Evolutionary conservation across 78 protist species (phyloP).

Genomic region (Carpediemonas membranifera): DNA sequence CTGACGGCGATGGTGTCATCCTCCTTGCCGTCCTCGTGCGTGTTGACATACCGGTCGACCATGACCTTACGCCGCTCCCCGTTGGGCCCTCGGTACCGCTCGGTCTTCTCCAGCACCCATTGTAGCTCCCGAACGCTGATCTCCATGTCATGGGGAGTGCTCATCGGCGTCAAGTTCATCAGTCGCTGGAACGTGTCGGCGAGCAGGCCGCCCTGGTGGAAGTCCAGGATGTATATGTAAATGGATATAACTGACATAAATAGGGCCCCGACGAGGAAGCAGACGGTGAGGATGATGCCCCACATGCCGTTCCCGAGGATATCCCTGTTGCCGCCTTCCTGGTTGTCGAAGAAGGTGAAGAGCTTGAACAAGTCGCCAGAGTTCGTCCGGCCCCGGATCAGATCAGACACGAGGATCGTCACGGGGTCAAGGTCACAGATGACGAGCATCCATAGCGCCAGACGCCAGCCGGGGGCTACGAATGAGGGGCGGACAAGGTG

Average conservation of each 20-base stretch:
- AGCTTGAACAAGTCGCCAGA: slow-evolving; percentile 16
- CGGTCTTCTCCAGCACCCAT: not conserved
- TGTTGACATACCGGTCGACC: not conserved
- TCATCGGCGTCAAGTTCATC: not conserved
- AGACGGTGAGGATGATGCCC: slow-evolving; percentile 1
- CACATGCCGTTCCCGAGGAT: not conserved
- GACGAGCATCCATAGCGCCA: too few species aligned
- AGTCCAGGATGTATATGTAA: slow-evolving; percentile 2
- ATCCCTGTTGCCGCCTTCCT: too few species aligned
- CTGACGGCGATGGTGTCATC: not conserved
- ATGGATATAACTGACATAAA: too few species aligned
- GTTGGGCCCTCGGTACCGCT: slow-evolving; percentile 14
- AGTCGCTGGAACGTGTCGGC: slow-evolving; percentile 25
- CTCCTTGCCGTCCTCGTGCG: not conserved
- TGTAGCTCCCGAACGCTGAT: not conserved
- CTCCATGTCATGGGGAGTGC: slow-evolving; percentile 16
- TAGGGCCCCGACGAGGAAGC: not conserved
- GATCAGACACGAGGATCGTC: slow-evolving; percentile 7
- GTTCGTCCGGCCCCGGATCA: not conserved
- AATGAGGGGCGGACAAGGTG: too few species aligned
- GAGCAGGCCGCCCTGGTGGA: slow-evolving; percentile 22
- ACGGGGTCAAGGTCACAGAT: too few species aligned
- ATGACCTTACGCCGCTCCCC: slow-evolving; percentile 16
- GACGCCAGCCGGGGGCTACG: too few species aligned
- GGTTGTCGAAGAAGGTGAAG: not conserved